phyloP scores from a whole-genome alignment of 306 rosid species.

The Ormosia semicastrata region DNA sequence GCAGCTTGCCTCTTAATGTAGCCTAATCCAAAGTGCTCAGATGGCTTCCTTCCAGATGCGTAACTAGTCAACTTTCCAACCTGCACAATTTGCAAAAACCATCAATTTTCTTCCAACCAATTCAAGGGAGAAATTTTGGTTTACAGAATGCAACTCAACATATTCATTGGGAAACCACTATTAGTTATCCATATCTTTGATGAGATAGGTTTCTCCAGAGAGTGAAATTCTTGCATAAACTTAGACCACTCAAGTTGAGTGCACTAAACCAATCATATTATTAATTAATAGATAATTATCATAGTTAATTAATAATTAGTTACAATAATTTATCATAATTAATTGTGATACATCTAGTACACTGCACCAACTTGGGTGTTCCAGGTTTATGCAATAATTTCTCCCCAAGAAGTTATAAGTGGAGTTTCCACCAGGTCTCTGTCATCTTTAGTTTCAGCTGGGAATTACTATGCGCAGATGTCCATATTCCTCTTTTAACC shows the following conservation, averaged over 20 bases:
- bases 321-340: no score
- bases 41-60: conserved; percentile 65
- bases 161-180: background rate
- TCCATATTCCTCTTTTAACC: background rate
- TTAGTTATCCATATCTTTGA: background rate
- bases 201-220: background rate
- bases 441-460: background rate
- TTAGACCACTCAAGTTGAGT: background rate
- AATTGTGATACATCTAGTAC: no score
- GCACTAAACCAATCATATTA: background rate
- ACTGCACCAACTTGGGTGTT: no score
- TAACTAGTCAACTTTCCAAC: conserved; percentile 90
- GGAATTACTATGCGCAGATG: background rate
- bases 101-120: conserved; percentile 10
- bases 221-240: no score
- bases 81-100: conserved; percentile 42
- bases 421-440: background rate
- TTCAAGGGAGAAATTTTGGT: background rate
- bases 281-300: background rate
- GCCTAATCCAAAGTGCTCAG: conserved; percentile 75
- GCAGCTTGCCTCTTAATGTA: conserved; percentile 81
- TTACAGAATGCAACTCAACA: background rate
- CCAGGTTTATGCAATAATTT: no score
- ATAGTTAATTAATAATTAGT: background rate
- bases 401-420: background rate